Percentiles rank a stretch among this genome's conserved stretches.
These are phyloP conservation scores for Chalciporus sp. DNA, from an alignment of 1,284 basidiomycete genomes.

Conservation along the genomic window DNA sequence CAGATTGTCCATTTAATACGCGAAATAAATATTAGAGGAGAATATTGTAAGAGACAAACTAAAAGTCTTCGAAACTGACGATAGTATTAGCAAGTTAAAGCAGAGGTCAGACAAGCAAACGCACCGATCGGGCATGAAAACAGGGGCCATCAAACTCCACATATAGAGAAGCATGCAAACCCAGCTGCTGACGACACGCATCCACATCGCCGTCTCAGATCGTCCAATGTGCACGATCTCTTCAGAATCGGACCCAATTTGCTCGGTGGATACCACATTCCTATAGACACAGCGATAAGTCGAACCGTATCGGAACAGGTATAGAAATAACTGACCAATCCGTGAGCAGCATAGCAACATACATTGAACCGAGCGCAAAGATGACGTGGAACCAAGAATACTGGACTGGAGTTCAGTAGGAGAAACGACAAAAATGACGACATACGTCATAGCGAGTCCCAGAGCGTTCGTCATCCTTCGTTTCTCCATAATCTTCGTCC, in stretches of 20 bases:
- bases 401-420: conserved; percentile 41
- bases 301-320: conserved; percentile 2
- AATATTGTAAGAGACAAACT: conserved; percentile 8
- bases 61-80: conserved; percentile 39
- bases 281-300: conserved; percentile 39
- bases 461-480: conserved; percentile 89
- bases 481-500: conserved; percentile 66
- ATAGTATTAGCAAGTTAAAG: background rate
- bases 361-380: conserved; percentile 96
- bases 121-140: conserved; percentile 85
- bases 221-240: conserved; percentile 93
- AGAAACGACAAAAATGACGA: conserved; percentile 7
- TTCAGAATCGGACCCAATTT: conserved; percentile 50
- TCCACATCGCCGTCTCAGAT: conserved; percentile 98
- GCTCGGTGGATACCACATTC: conserved; percentile 69
- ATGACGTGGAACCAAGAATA: conserved; percentile 99
- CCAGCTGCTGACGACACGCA: conserved; percentile 96
- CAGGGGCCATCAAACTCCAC: conserved; percentile 91
- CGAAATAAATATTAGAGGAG: conserved; percentile 7
- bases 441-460: conserved; percentile 97
- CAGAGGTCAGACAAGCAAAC: conserved; percentile 13
- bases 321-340: conserved; percentile 76
- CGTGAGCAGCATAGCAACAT: conserved; percentile 97
- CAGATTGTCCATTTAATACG: background rate
- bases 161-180: conserved; percentile 87